Evolutionary conservation across 495 filamentous ascomycete genomes (phyloP), one percentile per base, ranked within the genome.

Genomic region (Hypoxylon cercidicola): DNA sequence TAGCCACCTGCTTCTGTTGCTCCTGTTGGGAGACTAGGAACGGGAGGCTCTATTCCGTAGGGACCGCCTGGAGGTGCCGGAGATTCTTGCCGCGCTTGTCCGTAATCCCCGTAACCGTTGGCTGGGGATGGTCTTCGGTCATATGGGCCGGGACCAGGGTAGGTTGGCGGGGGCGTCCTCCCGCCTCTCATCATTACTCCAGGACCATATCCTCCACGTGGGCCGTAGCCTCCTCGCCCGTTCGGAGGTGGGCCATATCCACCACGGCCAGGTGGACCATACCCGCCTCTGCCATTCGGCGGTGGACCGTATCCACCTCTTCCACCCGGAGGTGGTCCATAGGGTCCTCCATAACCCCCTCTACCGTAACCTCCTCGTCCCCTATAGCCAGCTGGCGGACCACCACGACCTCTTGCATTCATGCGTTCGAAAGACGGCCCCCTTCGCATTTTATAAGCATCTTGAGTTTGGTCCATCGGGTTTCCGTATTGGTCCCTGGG

Each of bases 401-500:
- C 84, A 49, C 82, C 81, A 64, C 79, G 71, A n/a, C 76, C 80
- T 68, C 78, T 75, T 23, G 76, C 77, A 43, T 83, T 85, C 82
- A 89, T 82, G 13, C 84, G 84, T 64, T 84, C 84, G 51, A 86
- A 77, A 3, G 86, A 88, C 56, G 88, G 87, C 39, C 87, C 86
- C 56, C 83, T 79, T 61, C 84, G 82, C 72, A 88, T 73, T 13
- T 80, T 75, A 56, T 80, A 82, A 4, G 52, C 73, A 73, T 74
- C 80, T 50, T 77, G 80, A 5, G 82, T 74, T 13, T 82, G 82
- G 19, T 67, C 54, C 34, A 89, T 72, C 9, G 85, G 81, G 67
- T 90, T 90, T 9, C 89, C 90, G 55, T 88, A 89, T 58, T 90
- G 87, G 68, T 96, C 91, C 50, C 84, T 82, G 7, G 73, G 60